Evolutionary conservation across 2,329 filamentous ascomycete species (phyloP).

Genomic region (Fusarium sp.): DNA sequence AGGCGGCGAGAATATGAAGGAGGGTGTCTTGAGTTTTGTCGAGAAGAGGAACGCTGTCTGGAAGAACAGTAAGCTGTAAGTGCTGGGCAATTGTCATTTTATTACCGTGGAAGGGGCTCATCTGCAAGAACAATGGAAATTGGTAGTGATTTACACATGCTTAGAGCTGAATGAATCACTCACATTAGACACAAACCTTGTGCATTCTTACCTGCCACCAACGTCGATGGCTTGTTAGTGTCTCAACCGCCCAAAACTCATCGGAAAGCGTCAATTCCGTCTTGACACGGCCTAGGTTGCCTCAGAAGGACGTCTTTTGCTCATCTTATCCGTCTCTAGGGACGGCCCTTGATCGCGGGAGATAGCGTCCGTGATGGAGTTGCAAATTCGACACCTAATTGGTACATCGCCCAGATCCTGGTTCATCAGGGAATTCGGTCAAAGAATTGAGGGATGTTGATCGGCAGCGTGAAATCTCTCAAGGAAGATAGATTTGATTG

Average conservation of each 20-base stretch:
- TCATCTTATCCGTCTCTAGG: conserved; percentile 25
- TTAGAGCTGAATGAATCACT: not conserved
- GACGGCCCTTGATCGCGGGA: conserved; percentile 42
- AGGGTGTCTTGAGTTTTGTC: conserved; percentile 82
- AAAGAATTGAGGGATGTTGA: conserved; percentile 21
- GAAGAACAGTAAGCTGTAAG: conserved; percentile 73
- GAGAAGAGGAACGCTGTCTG: conserved; percentile 80
- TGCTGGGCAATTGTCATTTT: not conserved
- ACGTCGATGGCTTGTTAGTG: conserved; percentile 34
- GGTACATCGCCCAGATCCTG: conserved; percentile 20
- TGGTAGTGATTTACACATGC: not conserved
- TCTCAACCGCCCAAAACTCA: conserved; percentile 4
- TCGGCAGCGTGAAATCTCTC: conserved; percentile 25
- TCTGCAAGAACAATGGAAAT: not conserved
- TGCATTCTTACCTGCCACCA: conserved; percentile 28
- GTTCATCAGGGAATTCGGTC: conserved; percentile 1
- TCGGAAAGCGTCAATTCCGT: not conserved
- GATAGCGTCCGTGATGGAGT: conserved; percentile 37
- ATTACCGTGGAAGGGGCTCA: no score
- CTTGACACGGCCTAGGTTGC: not conserved
- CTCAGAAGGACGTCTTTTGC: not conserved
- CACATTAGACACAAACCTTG: conserved; percentile 8
- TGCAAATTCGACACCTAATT: conserved; percentile 25
- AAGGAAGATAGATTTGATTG: conserved; percentile 16
- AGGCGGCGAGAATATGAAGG: conserved; percentile 79